Conservation (phyloP, 371 early-diverging fungal genomes). For the Mucor lusitanicus region DNA sequence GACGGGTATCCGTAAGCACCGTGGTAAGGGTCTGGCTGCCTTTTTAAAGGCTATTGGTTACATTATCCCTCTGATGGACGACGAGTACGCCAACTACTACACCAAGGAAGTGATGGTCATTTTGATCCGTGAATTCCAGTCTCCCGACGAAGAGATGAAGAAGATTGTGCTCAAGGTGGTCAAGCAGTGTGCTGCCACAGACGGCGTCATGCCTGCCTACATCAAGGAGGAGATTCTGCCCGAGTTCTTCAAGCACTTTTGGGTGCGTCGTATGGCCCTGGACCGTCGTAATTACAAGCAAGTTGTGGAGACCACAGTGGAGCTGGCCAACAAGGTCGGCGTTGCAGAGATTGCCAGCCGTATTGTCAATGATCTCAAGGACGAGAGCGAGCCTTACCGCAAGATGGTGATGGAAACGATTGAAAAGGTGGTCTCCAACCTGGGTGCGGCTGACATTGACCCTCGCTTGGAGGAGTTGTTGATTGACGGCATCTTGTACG, state of each 20-base stretch:
- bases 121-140: constrained; percentile 94
- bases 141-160: constrained; percentile 98
- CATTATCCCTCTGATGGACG: constrained; percentile 97
- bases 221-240: constrained; percentile 90
- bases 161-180: constrained; percentile 97
- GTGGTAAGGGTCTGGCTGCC: constrained; percentile 96
- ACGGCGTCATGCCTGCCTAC: constrained; percentile 86
- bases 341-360: constrained; percentile 85
- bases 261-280: constrained; percentile 97
- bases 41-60: constrained; percentile 97
- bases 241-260: constrained; percentile 95
- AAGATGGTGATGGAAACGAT: constrained; percentile 98
- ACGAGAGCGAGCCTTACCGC: constrained; percentile 93
- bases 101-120: constrained; percentile 92
- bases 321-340: constrained; percentile 92
- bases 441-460: constrained; percentile 93
- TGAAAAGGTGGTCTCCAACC: constrained; percentile 73
- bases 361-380: constrained; percentile 91
- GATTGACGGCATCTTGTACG: constrained; percentile 95
- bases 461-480: constrained; percentile 87
- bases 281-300: constrained; percentile 92
- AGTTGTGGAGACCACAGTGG: constrained; percentile 95
- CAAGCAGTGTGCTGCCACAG: constrained; percentile 94
- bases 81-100: constrained; percentile 91
- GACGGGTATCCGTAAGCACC: constrained; percentile 92